Percentiles rank a stretch among this genome's conserved stretches.
Conservation (phyloP, 2,329 filamentous ascomycete genomes). For the Scedosporium minutisporum region DNA sequence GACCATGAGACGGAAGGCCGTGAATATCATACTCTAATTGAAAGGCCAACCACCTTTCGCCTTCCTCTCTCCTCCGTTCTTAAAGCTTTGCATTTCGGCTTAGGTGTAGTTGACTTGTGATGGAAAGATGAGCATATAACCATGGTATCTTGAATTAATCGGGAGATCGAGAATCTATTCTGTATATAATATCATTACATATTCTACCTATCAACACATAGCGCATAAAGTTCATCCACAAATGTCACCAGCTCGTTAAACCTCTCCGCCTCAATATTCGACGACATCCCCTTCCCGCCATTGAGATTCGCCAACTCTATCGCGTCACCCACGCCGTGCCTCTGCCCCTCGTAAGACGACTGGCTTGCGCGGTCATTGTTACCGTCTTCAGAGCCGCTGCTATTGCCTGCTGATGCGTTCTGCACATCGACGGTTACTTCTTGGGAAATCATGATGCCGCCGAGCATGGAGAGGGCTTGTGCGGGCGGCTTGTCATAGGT, state of each 20-base stretch:
- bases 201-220: constrained; percentile 11
- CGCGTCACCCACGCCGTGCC: not conserved
- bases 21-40: not conserved
- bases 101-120: not conserved
- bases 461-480: constrained; percentile 21
- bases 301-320: constrained; percentile 11
- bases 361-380: constrained; percentile 1
- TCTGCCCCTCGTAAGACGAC: constrained; percentile 2
- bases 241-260: constrained; percentile 26
- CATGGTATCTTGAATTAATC: not conserved
- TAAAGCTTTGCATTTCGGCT: too few species aligned
- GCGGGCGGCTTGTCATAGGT: constrained; percentile 9
- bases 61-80: too few species aligned
- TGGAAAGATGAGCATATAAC: not conserved
- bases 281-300: constrained; percentile 15
- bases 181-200: not conserved
- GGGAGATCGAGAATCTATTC: not conserved
- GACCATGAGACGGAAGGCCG: not conserved
- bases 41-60: too few species aligned
- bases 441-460: constrained; percentile 53
- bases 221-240: constrained; percentile 33
- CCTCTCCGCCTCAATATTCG: constrained; percentile 24
- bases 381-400: constrained; percentile 1
- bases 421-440: constrained; percentile 46
- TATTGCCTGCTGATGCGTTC: not conserved